These are phyloP conservation scores for Barbarea vulgaris DNA, from an alignment of 345 rosid genomes.

Conservation along the genomic window DNA sequence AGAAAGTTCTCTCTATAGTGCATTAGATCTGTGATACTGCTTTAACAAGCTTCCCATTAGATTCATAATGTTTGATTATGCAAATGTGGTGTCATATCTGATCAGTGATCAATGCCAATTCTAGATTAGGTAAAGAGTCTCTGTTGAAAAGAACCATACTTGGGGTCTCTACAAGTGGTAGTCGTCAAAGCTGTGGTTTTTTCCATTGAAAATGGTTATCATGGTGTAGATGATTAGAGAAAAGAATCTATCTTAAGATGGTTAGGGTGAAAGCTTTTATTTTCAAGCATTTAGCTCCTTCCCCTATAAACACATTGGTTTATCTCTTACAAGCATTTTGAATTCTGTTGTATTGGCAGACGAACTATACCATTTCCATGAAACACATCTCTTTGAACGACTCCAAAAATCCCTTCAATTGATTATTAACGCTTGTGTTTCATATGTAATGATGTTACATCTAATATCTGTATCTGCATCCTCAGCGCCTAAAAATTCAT, in stretches of 20 bases:
- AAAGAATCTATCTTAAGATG: conserved; percentile 9
- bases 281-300: background rate
- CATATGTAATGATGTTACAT: background rate
- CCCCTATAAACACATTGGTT: background rate
- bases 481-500: background rate
- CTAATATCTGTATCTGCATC: background rate
- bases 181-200: background rate
- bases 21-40: conserved; percentile 1
- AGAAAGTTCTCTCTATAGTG: background rate
- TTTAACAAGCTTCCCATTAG: background rate
- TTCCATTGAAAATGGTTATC: background rate
- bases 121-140: background rate
- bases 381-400: background rate
- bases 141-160: background rate
- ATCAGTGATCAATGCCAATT: too few species aligned
- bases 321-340: background rate
- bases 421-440: background rate
- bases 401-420: background rate
- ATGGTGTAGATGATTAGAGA: background rate
- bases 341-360: too few species aligned
- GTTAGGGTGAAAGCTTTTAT: background rate
- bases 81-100: too few species aligned
- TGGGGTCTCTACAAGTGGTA: background rate
- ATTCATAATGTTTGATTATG: background rate
- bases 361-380: too few species aligned